Evolutionary conservation across 805 yeast genomes (phyloP).

Genomic region (Ogataea ramenticola): DNA sequence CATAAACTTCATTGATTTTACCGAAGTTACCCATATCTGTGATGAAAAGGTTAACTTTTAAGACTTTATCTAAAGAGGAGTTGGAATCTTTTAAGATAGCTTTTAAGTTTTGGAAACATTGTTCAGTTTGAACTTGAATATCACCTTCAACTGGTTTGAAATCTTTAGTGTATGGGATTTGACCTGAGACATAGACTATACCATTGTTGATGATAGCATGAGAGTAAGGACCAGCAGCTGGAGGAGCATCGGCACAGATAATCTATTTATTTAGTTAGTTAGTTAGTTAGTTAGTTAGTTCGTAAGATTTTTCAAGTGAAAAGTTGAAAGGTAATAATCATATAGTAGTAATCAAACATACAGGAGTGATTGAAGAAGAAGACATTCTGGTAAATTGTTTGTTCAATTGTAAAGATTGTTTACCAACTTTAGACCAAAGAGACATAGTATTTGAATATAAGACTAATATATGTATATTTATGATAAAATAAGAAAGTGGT

Average conservation of each 20-base stretch:
- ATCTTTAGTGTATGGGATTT: slow-evolving; percentile 82
- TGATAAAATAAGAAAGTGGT: too few relatives aligned
- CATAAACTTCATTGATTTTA: slow-evolving; percentile 80
- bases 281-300: too few relatives aligned
- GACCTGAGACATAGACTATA: slow-evolving; percentile 88
- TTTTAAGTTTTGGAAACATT: slow-evolving; percentile 58
- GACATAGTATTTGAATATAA: not conserved
- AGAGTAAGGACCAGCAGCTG: slow-evolving; percentile 94
- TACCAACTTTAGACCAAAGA: not conserved
- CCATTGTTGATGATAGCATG: slow-evolving; percentile 94
- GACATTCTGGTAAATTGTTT: slow-evolving; percentile 22
- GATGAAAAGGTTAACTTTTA: slow-evolving; percentile 84
- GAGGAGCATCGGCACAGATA: slow-evolving; percentile 75
- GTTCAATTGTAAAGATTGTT: not conserved
- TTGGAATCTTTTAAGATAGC: slow-evolving; percentile 79
- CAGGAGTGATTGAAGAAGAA: slow-evolving; percentile 28
- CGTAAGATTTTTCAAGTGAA: too few relatives aligned
- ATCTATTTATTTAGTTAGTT: slow-evolving; percentile 33
- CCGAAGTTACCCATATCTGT: slow-evolving; percentile 85
- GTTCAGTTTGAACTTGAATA: slow-evolving; percentile 72
- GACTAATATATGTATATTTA: not conserved
- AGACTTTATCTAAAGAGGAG: slow-evolving; percentile 74
- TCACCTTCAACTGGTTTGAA: slow-evolving; percentile 74
- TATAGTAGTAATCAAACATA: too few relatives aligned
- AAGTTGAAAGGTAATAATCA: too few relatives aligned